A percentile compares a stretch with the other conserved stretches of the same genome.
phyloP scores from a whole-genome alignment of 1,284 basidiomycete species.

The Trametes hirsuta region DNA sequence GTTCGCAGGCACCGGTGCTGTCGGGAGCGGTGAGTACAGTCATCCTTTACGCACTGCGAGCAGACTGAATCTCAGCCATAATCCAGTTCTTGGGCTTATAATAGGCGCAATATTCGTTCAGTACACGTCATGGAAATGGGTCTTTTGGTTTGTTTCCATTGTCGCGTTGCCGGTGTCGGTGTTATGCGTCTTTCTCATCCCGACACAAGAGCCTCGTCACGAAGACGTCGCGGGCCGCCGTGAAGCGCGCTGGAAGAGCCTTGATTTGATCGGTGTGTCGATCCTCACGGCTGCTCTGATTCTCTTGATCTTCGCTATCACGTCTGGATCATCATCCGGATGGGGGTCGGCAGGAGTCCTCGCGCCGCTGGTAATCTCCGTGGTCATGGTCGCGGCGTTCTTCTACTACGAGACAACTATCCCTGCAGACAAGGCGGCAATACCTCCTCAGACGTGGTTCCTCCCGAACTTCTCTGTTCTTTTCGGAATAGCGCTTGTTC shows the following conservation, averaged over 20 bases:
- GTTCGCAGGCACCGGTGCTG: constrained; percentile 48
- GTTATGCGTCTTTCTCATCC: constrained; percentile 40
- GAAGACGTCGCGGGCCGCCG: constrained; percentile 8
- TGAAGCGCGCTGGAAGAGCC: constrained; percentile 35
- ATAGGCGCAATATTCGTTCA: constrained; percentile 48
- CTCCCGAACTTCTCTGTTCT: constrained; percentile 46
- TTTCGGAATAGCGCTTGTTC: constrained; percentile 41
- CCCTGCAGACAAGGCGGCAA: constrained; percentile 41
- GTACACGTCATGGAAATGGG: constrained; percentile 47
- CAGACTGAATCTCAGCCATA: too few species aligned
- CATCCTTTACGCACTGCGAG: not conserved
- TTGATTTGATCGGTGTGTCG: constrained; percentile 45
- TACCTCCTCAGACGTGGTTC: constrained; percentile 47
- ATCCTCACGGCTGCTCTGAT: constrained; percentile 41
- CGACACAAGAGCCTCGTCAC: constrained; percentile 25
- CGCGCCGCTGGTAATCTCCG: constrained; percentile 46
- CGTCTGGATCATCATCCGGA: constrained; percentile 46
- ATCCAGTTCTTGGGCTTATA: constrained; percentile 43
- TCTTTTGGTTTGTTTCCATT: constrained; percentile 48
- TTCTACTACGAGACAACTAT: constrained; percentile 46
- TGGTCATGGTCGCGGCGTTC: constrained; percentile 42
- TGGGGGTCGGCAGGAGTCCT: constrained; percentile 47
- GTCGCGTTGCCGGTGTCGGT: constrained; percentile 41
- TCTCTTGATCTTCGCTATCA: constrained; percentile 53
- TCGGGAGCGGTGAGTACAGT: constrained; percentile 45